phyloP scores from a whole-genome alignment of 1,139 yeast species.

The Nakaseomyces nivariensis region DNA sequence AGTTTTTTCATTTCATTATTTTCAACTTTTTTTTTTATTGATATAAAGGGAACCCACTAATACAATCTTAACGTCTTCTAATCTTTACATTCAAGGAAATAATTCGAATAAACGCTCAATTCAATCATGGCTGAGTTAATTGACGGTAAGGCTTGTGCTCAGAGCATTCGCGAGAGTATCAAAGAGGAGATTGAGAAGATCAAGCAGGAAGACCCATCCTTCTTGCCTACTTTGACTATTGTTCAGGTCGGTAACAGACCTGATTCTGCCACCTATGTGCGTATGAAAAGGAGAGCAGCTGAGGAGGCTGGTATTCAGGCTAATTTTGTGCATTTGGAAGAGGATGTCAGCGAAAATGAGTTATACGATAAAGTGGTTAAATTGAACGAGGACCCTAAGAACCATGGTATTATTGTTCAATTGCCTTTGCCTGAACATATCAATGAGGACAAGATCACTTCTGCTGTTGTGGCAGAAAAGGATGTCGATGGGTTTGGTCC shows the following conservation, averaged over 20 bases:
- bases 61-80: too few species aligned
- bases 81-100: too few species aligned
- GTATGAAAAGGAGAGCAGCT: slow-evolving; percentile 72
- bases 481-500: slow-evolving; percentile 97
- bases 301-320: slow-evolving; percentile 72
- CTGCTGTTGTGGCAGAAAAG: slow-evolving; percentile 64
- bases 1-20: neutral
- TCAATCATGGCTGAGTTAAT: slow-evolving; percentile 29
- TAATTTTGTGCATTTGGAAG: slow-evolving; percentile 55
- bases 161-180: slow-evolving; percentile 40
- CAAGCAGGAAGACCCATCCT: slow-evolving; percentile 47
- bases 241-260: slow-evolving; percentile 70
- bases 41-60: too few species aligned
- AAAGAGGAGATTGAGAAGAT: slow-evolving; percentile 43
- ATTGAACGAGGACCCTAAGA: slow-evolving; percentile 56
- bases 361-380: slow-evolving; percentile 48
- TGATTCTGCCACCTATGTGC: slow-evolving; percentile 68
- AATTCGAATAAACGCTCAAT: too few species aligned
- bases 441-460: slow-evolving; percentile 69
- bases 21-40: too few species aligned
- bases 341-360: slow-evolving; percentile 42
- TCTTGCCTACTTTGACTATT: slow-evolving; percentile 53
- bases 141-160: slow-evolving; percentile 67
- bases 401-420: slow-evolving; percentile 87
- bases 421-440: slow-evolving; percentile 80